Evolutionary conservation across 2,329 filamentous ascomycete species (phyloP).

Genomic region (Fusarium sp.): DNA sequence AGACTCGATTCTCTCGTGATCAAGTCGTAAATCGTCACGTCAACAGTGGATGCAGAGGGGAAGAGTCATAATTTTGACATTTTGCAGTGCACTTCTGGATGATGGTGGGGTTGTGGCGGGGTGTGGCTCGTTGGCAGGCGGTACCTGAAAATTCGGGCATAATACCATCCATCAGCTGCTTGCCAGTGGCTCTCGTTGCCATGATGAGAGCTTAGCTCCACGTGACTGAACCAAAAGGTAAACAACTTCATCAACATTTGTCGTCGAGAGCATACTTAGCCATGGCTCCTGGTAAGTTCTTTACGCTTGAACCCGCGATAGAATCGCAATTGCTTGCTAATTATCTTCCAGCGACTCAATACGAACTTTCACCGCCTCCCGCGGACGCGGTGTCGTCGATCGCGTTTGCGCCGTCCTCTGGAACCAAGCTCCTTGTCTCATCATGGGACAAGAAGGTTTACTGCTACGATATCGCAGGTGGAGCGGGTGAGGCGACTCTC

Average conservation of each 20-base stretch:
- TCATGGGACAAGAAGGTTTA: constrained; percentile 96
- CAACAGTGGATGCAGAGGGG: constrained; percentile 44
- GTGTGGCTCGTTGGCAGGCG: constrained; percentile 53
- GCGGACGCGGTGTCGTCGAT: constrained; percentile 89
- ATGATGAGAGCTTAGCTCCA: constrained; percentile 44
- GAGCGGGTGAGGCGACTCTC: constrained; percentile 67
- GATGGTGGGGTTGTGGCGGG: constrained; percentile 59
- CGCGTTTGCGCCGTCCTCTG: constrained; percentile 83
- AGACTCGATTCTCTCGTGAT: constrained; percentile 35
- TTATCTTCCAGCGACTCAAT: constrained; percentile 72
- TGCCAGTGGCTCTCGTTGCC: constrained; percentile 23
- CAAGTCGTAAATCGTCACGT: constrained; percentile 45
- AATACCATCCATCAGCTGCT: constrained; percentile 39
- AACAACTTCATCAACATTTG: constrained; percentile 51
- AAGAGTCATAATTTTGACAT: constrained; percentile 62
- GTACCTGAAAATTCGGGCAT: constrained; percentile 50
- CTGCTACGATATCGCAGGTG: constrained; percentile 80
- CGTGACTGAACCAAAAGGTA: constrained; percentile 55
- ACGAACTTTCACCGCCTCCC: constrained; percentile 85
- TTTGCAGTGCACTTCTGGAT: constrained; percentile 52
- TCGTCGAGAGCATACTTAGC: constrained; percentile 39
- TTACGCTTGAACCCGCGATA: background rate
- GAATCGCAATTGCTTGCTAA: constrained; percentile 32
- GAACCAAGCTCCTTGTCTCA: constrained; percentile 84
- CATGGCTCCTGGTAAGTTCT: constrained; percentile 60